Base-by-base conservation (phyloP, 2,329 filamentous ascomycete genomes). In the Alternaria angustiovoidea region DNA sequence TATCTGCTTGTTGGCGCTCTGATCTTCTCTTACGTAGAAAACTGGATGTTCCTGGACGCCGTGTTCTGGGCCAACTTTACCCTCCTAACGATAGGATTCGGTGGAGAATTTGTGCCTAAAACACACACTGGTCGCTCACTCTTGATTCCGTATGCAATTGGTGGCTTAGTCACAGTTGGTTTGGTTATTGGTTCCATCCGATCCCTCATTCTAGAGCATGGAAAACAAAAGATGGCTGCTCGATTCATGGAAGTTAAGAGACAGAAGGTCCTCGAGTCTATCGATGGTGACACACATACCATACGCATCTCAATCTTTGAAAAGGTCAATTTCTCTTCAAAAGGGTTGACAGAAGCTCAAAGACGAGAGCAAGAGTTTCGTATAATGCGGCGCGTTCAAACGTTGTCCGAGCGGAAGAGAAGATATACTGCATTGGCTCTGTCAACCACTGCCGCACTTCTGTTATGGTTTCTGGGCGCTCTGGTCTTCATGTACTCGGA, bases 11-110 rank as follows among this genome's bases (percentile, higher is more conserved):
- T 84, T 1, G 82, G 82, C 4, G 82, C 82, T 4, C 65, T 83
- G 16, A 72, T 84, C 0, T 84, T 80, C 63, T 81, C 78, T 46
- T 74, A 83, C 60, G 73, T 86, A 36, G 84, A 86, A 67, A 79
- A 76, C 14, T 87, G 85, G 85, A 73, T 78, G 34, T 86, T 81
- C 61, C 74, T 87, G 1, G 83, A 87, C 64, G 81, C 81, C 1
- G 80, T 87, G 0, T 88, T 84, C 65, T 87, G 83, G 80, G 83
- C 84, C 2, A 82, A 87, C 63, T 85, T 85, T 46, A 87, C 85
- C 0, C 71, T 86, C 1, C 78, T 87, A 2, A 87, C 85, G 0
- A 80, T 87, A 6, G 85, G 85, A 4, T 77, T 87, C 14, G 85
- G 85, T 12, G 80, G 81, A 12, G 79, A 83, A 57, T 84, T 81